Percentiles rank a stretch among this genome's conserved stretches.
These are phyloP conservation scores for Crucihimalaya himalaica DNA, from an alignment of 345 rosid species.

Conservation along the genomic window DNA sequence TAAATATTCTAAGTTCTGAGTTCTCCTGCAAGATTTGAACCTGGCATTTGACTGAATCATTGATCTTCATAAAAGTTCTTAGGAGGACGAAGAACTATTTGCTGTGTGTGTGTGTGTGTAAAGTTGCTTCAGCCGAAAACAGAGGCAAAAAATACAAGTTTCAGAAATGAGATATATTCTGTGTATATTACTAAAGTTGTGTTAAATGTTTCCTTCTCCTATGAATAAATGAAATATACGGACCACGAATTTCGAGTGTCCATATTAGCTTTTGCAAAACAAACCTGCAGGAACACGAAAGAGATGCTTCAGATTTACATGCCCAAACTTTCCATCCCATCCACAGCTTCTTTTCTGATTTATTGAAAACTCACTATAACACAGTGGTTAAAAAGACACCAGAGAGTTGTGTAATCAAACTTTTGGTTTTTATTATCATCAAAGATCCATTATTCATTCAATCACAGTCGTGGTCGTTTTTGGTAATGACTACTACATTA, in stretches of 20 bases:
- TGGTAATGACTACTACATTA: constrained; percentile 38
- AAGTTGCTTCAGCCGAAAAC: constrained; percentile 26
- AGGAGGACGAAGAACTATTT: constrained; percentile 5
- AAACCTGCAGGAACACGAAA: constrained; percentile 97
- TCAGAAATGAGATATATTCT: constrained; percentile 17
- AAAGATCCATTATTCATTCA: constrained; percentile 40
- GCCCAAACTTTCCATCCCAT: constrained; percentile 41
- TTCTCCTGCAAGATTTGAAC: constrained; percentile 17
- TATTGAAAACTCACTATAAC: constrained; percentile 30
- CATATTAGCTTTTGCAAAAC: constrained; percentile 85
- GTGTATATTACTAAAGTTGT: constrained; percentile 26
- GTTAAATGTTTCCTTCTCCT: constrained; percentile 36
- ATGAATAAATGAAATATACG: constrained; percentile 58
- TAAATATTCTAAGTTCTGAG: background rate
- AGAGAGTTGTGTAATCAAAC: constrained; percentile 17
- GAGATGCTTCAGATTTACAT: constrained; percentile 80
- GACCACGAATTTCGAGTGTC: constrained; percentile 60
- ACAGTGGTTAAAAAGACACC: constrained; percentile 11
- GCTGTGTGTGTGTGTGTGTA: constrained; percentile 6
- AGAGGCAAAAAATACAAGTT: constrained; percentile 22
- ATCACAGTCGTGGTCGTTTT: constrained; percentile 28
- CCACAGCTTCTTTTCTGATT: constrained; percentile 38
- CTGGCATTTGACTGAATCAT: background rate
- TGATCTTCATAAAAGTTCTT: background rate
- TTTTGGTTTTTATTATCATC: constrained; percentile 24